Base-by-base conservation (phyloP, 2,329 filamentous ascomycete genomes). In the Teratosphaeria nubilosa region DNA sequence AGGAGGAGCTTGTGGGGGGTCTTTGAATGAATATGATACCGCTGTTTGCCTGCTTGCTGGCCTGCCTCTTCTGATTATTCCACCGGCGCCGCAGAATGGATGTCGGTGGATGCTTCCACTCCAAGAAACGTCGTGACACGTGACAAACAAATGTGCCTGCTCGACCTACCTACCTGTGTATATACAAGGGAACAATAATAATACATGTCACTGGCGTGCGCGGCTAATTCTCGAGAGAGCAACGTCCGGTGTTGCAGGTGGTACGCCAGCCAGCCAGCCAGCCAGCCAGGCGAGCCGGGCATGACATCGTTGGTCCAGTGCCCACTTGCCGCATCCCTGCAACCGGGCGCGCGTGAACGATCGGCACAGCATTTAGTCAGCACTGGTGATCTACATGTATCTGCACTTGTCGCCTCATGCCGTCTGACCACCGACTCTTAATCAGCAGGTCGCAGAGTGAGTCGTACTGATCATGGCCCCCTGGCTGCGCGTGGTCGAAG, bases 401-500 rank as follows among this genome's bases (percentile, higher is more conserved):
- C 32, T n/a, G n/a, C 27, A 2, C 27, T 7, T 7, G 27, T 3
- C 27, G 27, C 27, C 27, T 30, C 27, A 30, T 30, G n/a, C n/a
- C 27, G 1, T 27, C 27, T n/a, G n/a, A n/a, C n/a, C n/a, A n/a
- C n/a, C n/a, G n/a, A n/a, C n/a, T n/a, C n/a, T n/a, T n/a, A n/a
- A n/a, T n/a, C n/a, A n/a, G n/a, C n/a, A 45, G 37, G 13, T 45
- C 37, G 6, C n/a, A 5, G 37, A 45, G 37, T 20, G 37, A 45
- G 37, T 20, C 13, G 13, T 16, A 6, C 37, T 16, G 27, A 20
- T 27, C 14, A 69, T 74, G 70, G 64, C 62, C 13, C 66, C 64
- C 30, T 74, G 72, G 74, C 63, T 75, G 24, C 66, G 66, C 41
- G 57, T 76, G 14, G 67, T 76, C 14, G 75, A 76, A 68, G 72